These are phyloP conservation scores for Thuja plicata DNA, from an alignment of 83 land plant genomes.

Conservation along the genomic window DNA sequence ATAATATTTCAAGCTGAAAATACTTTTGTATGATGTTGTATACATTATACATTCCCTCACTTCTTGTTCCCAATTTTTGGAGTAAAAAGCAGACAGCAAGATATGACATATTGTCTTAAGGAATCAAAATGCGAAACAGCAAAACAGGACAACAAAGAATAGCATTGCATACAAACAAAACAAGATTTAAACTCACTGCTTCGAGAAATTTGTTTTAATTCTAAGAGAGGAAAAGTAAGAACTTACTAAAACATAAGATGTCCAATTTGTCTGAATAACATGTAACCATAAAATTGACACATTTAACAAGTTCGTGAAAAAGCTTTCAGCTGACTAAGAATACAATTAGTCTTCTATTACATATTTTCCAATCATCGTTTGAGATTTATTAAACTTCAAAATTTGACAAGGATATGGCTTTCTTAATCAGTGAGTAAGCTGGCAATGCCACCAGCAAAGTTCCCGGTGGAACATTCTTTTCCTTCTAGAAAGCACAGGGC, in stretches of 20 bases:
- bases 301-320: neutral
- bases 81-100: neutral
- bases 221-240: neutral
- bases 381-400: neutral
- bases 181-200: neutral
- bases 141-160: neutral
- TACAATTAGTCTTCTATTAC: neutral
- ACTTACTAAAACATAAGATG: neutral
- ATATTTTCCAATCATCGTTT: neutral
- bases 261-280: neutral
- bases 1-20: neutral
- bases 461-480: neutral
- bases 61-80: neutral
- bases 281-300: neutral
- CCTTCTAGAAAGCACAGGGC: neutral
- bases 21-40: neutral
- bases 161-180: neutral
- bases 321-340: neutral
- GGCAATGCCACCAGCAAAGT: neutral
- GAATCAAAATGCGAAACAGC: neutral
- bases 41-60: neutral
- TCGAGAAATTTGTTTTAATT: neutral
- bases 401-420: neutral
- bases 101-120: too few relatives aligned
- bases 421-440: neutral